Base-by-base conservation (phyloP, 805 yeast species). In the Metschnikowia kofuensis region DNA sequence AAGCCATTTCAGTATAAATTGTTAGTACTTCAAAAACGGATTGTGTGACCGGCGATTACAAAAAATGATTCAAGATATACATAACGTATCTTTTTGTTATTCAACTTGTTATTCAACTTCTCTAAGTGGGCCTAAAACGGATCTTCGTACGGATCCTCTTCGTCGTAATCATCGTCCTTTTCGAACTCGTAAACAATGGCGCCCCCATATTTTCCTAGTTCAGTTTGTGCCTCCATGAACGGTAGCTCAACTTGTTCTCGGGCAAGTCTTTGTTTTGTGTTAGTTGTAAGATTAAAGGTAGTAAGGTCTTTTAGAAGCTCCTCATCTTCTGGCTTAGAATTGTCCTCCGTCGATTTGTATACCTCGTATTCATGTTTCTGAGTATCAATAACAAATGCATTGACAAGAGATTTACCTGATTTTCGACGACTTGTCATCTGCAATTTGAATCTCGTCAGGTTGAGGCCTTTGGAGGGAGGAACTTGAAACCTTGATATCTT, bases 151-250 rank as follows among this genome's bases (percentile, higher is more conserved):
- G 98, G 97, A 67, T 92, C 99, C 59, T 94, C 98, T 65, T 92
- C 99, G 62, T 92, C 99, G 62, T 91, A 92, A 66, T 92, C 99
- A 64, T 92, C 99, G 65, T 92, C 98, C 62, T 91, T 89, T 60
- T 94, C 98, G 63, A 84, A 94, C 62, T 94, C 94, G 62, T 92
- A 92, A 4, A 92, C 96, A 56, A 94, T 91, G 0, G 99, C 97
- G 15, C 98, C 97, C 46, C 96, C 96, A 15, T 63, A 56, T 2
- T 72, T 62, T 0, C 78, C 78, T 43, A 80, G 70, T 32, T 82
- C 79, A 49, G 79, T 75, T 61, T 92, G 98, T 0, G 98, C 98
- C 55, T 86, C 87, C 72, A 92, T 70, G 65, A 75, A 92, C n/a
- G 99, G 99, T 50, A 92, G 72, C 42, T 87, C 95, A 3, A 94